phyloP scores from a whole-genome alignment of 2,329 filamentous ascomycete genomes.

The Myrmaecium sp. region DNA sequence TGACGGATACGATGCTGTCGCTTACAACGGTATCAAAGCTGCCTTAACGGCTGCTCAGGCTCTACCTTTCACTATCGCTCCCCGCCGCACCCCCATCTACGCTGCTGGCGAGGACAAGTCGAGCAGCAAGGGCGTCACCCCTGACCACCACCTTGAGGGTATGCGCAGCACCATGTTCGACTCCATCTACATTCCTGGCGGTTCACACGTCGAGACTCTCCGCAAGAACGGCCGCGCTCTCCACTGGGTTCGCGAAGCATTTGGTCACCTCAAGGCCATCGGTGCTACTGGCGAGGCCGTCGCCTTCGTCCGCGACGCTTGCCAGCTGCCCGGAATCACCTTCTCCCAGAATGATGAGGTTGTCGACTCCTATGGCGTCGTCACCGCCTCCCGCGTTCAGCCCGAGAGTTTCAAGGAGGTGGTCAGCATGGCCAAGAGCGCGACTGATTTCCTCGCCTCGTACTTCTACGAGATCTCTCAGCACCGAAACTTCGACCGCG shows the following conservation, averaged over 20 bases:
- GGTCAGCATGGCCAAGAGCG: slow-evolving; percentile 47
- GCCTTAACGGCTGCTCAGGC: slow-evolving; percentile 46
- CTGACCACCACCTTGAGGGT: slow-evolving; percentile 66
- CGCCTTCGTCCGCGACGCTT: slow-evolving; percentile 38
- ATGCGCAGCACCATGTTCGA: slow-evolving; percentile 71
- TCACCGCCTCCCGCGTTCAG: slow-evolving; percentile 41
- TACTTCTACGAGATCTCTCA: slow-evolving; percentile 53
- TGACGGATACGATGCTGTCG: slow-evolving; percentile 54
- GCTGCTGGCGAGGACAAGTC: slow-evolving; percentile 40
- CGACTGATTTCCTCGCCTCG: slow-evolving; percentile 50
- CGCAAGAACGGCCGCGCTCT: slow-evolving; percentile 53
- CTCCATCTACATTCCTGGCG: slow-evolving; percentile 60
- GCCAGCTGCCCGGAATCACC: slow-evolving; percentile 28
- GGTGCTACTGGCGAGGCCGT: slow-evolving; percentile 60
- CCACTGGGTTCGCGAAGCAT: slow-evolving; percentile 66
- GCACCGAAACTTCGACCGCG: slow-evolving; percentile 59
- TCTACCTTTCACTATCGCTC: slow-evolving; percentile 55
- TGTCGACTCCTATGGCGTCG: slow-evolving; percentile 58
- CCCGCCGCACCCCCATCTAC: slow-evolving; percentile 48
- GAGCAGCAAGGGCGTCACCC: slow-evolving; percentile 37
- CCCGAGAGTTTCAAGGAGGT: slow-evolving; percentile 44
- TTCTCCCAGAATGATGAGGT: slow-evolving; percentile 35
- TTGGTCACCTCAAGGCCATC: slow-evolving; percentile 66
- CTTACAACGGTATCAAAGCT: slow-evolving; percentile 48
- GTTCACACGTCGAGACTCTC: slow-evolving; percentile 44